Conservation (phyloP, 1,284 basidiomycete species). For the Malassezia psittaci region DNA sequence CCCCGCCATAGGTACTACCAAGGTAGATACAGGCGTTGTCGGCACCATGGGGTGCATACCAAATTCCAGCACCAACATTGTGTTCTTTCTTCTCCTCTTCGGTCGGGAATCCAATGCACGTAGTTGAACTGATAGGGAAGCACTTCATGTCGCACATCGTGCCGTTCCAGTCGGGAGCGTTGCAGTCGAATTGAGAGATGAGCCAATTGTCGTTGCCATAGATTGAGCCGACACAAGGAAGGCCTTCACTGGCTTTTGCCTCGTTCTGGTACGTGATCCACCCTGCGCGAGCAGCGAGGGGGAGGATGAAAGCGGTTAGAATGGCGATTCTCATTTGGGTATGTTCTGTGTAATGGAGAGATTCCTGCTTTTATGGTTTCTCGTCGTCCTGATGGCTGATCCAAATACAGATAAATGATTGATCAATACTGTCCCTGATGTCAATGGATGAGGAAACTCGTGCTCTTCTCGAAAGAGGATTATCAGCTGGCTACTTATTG, state of each 20-base stretch:
- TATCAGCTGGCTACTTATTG: too few species aligned
- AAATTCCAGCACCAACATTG: constrained; percentile 2
- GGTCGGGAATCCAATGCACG: constrained; percentile 11
- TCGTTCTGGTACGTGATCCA: constrained; percentile 17
- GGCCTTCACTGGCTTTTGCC: constrained; percentile 1
- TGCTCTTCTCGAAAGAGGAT: too few species aligned
- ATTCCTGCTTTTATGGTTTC: background rate
- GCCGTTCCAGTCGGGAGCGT: constrained; percentile 11
- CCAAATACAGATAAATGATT: background rate
- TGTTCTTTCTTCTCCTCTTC: background rate
- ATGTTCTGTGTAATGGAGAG: background rate
- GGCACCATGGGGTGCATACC: constrained; percentile 11
- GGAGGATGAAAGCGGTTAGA: background rate
- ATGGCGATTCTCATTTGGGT: background rate
- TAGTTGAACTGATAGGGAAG: constrained; percentile 12
- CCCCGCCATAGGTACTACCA: background rate
- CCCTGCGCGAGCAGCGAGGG: constrained; percentile 1
- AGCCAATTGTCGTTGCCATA: constrained; percentile 16
- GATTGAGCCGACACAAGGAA: constrained; percentile 10
- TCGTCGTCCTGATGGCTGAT: background rate
- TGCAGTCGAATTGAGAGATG: constrained; percentile 14
- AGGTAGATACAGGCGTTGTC: constrained; percentile 5
- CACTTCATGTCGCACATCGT: constrained; percentile 15
- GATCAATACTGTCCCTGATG: background rate
- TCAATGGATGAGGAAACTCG: background rate